Evolutionary conservation across 345 rosid species (phyloP).

Genomic region (Bretschneidera sinensis): DNA sequence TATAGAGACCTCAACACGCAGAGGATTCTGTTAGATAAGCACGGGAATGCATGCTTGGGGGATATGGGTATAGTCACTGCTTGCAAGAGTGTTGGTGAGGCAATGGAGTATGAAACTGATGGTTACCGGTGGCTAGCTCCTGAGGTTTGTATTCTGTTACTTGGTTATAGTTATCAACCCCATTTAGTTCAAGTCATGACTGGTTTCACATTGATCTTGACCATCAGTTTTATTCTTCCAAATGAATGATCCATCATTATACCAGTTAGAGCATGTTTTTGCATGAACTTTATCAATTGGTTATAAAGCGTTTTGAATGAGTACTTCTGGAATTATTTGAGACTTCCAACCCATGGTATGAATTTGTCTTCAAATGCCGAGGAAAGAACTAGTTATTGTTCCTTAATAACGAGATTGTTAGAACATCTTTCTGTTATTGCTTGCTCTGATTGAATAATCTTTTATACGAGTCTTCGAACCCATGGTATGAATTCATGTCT

Average conservation of each 20-base stretch:
- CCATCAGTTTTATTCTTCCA: constrained; percentile 3
- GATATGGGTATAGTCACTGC: constrained; percentile 85
- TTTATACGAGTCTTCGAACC: too few species aligned
- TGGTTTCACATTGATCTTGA: not conserved
- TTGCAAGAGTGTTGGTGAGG: constrained; percentile 82
- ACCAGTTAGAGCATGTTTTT: constrained; percentile 15
- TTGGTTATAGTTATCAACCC: not conserved
- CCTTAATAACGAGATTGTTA: too few species aligned
- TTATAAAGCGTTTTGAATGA: not conserved
- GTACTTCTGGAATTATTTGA: not conserved
- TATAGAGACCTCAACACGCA: constrained; percentile 80
- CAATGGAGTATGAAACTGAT: constrained; percentile 91
- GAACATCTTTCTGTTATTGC: not conserved
- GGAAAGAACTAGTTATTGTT: not conserved
- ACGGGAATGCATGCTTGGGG: constrained; percentile 83
- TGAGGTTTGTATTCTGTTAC: constrained; percentile 57
- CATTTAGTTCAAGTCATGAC: not conserved
- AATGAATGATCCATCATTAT: constrained; percentile 2
- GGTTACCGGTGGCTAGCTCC: constrained; percentile 99
- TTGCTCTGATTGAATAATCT: not conserved
- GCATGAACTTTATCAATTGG: constrained; percentile 7
- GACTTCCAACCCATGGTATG: not conserved
- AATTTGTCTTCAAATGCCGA: not conserved
- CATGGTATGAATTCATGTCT: too few species aligned
- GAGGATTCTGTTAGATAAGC: constrained; percentile 69